A percentile compares a stretch with the other conserved stretches of the same genome.
phyloP scores from a whole-genome alignment of 441 rosid genomes.

The Erodium moschatum region DNA sequence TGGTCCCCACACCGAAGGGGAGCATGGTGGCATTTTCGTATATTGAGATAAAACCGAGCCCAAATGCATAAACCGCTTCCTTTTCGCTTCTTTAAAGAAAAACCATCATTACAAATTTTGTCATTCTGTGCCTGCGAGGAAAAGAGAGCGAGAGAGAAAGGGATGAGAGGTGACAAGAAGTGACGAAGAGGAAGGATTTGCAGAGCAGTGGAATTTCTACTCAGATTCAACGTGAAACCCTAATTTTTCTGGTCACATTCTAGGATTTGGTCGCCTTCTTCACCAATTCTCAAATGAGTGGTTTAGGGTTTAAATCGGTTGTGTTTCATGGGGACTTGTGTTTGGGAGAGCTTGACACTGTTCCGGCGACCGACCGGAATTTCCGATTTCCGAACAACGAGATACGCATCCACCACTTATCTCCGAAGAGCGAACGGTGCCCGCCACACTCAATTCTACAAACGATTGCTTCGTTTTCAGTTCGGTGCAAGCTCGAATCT shows the following conservation, averaged over 20 bases:
- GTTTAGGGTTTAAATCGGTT: conserved; percentile 66
- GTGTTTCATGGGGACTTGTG: conserved; percentile 69
- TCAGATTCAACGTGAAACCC: background rate
- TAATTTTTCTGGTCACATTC: background rate
- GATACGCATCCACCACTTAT: no score
- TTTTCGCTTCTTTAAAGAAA: background rate
- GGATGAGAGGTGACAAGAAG: background rate
- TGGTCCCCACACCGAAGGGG: background rate
- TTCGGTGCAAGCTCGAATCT: conserved; percentile 87
- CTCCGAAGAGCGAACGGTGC: conserved; percentile 61
- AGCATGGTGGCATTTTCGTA: background rate
- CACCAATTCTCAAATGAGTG: conserved; percentile 41
- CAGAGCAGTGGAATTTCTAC: background rate
- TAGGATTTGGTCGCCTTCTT: background rate
- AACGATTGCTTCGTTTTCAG: conserved; percentile 67
- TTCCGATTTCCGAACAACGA: no score
- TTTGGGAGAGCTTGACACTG: conserved; percentile 72
- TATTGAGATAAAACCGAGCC: background rate
- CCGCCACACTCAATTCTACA: conserved; percentile 87
- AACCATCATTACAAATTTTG: background rate
- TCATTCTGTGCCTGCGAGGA: background rate
- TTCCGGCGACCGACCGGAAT: conserved; percentile 22
- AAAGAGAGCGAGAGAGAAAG: background rate
- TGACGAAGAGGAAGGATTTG: background rate
- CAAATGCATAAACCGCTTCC: background rate